A percentile compares a stretch with the other conserved stretches of the same genome.
phyloP scores from a whole-genome alignment of 2,329 filamentous ascomycete species.

The Xenosphaeropsis pyriputrescens region DNA sequence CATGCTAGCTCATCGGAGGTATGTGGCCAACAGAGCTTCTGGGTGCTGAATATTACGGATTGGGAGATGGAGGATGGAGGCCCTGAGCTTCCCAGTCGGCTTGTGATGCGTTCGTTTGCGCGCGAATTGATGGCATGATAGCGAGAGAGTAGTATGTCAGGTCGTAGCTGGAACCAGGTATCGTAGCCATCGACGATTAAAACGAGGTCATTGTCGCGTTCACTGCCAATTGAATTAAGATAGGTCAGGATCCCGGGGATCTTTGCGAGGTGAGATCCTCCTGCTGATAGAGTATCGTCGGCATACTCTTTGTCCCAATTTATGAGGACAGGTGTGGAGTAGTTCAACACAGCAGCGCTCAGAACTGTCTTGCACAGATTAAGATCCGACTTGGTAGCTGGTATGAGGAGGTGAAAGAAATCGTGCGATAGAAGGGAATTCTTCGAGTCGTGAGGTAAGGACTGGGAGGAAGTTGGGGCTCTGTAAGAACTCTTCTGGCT shows the following conservation, averaged over 20 bases:
- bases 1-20: slow-evolving; percentile 30
- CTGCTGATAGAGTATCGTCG: not conserved
- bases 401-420: slow-evolving; percentile 1
- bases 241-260: not conserved
- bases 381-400: not conserved
- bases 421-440: too few species aligned
- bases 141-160: slow-evolving; percentile 6
- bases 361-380: not conserved
- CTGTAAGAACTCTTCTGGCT: too few species aligned
- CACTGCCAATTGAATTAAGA: not conserved
- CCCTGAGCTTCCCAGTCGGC: not conserved
- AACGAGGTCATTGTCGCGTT: slow-evolving; percentile 3
- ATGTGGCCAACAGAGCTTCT: slow-evolving; percentile 34
- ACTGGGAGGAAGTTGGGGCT: too few species aligned
- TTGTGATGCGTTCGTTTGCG: slow-evolving; percentile 3
- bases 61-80: slow-evolving; percentile 23
- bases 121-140: slow-evolving; percentile 4
- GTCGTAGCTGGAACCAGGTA: slow-evolving; percentile 9
- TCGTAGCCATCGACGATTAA: slow-evolving; percentile 8
- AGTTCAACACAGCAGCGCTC: not conserved
- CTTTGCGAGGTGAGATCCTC: not conserved
- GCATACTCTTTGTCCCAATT: not conserved
- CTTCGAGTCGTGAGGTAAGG: too few species aligned
- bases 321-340: slow-evolving; percentile 1
- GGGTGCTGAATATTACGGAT: slow-evolving; percentile 37